Evolutionary conservation across 1,284 basidiomycete genomes (phyloP), one percentile per base, ranked within the genome.

Genomic region (Schizophyllum commune): DNA sequence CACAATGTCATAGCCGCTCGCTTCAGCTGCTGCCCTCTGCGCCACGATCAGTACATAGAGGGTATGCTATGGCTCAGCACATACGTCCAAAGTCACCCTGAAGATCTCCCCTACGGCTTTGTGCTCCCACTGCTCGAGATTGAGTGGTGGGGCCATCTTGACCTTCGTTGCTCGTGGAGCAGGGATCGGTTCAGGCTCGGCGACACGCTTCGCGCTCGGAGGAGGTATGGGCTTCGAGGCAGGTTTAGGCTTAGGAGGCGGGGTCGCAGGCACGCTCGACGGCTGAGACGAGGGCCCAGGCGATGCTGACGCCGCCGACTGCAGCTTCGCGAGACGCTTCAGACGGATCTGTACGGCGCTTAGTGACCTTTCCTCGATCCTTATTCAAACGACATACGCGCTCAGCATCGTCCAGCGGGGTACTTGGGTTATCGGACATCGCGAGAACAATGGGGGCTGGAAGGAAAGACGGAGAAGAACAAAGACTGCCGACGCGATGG

Each of bases 311-410:
- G 74, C 67, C 34, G 75, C 65, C 55, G 72, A 74, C 68, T 90
- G 88, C 27, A 94, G 79, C 70, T 89, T 90, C 55, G 89, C 92
- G 52, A 96, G 80, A 62, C 93, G 85, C 75, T 94, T 95, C 72
- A 92, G 75, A 66, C 93, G 91, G 70, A 96, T 94, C 93, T 96
- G 71, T 17, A 5, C 20, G 1, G n/a, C 59, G 52, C 7, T 52
- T 55, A 56, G 59, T 51, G 11, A n/a, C 47, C 11, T 51, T 11
- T 51, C 47, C 47, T 51, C 47, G 47, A 11, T 51, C 47, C 47
- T 51, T 39, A 13, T 39, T 39, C 34, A 59, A 19, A 21, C 55
- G 1, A 52, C 75, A 62, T 79, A 92, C 90, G 58, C 86, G 81
- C 68, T 92, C 90, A 17, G 89, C 89, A 73, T 92, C 90, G 61